Base-by-base conservation (phyloP, 345 rosid genomes). In the Euclidium syriacum region DNA sequence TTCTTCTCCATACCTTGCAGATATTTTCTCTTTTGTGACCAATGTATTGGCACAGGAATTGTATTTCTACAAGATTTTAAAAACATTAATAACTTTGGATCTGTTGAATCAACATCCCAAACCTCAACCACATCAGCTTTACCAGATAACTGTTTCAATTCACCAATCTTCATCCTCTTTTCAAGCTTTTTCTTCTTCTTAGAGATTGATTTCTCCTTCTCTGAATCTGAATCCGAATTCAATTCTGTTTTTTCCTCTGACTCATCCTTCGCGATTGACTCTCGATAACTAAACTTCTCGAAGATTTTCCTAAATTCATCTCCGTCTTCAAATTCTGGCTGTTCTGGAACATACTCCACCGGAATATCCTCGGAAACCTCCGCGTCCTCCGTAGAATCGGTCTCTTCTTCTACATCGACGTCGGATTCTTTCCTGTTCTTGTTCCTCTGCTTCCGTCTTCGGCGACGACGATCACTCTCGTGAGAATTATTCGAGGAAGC, bases 121-220 rank as follows among this genome's bases (percentile, higher is more conserved):
- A 95, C 97, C 96, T 90, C 99, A 48, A 95, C 99, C 19, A 90
- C 99, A 90, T 90, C 97, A 64, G 98, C 98, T 79, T 95, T 88
- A 11, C 95, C 76, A 60, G 94, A 88, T 10, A 88, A 87, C 72
- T 90, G 95, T 73, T 95, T 95, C 38, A 95, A 78, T 71, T 85
- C 86, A 61, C 91, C 96, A 79, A 90, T 84, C 68, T 90, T 95
- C 99, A 95, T 90, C 64, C 96, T 79, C 34, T 95, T 72, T 75
- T 84, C 78, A 54, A 86, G 96, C 95, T 87, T 90, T 52, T 74
- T 76, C 84, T 78, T 85, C 84, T 90, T 95, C 64, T 90, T 95
- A n/a, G n/a, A n/a, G 11, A 52, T 83, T 87, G 58, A 79, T 85
- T 20, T 86, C 96, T 40, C 86, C 99, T 47, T 82, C 91, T 74